Base-by-base conservation (phyloP, 192 early-diverging fungal species). In the Phycomyces blakesleeanus region DNA sequence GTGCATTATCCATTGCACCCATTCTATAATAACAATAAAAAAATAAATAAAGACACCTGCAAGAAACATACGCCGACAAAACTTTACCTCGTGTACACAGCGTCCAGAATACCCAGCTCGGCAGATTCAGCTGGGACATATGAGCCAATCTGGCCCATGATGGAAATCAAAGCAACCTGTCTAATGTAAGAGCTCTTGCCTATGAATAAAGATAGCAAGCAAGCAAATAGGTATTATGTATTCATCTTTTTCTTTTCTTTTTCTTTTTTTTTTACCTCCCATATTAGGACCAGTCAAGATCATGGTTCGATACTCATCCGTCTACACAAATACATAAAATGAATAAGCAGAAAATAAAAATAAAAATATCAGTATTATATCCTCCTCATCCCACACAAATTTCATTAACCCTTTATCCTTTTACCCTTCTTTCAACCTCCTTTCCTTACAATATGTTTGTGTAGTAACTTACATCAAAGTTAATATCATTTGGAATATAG, bases 271-370 rank as follows among this genome's bases (percentile, higher is more conserved):
- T 83, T 99, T 99, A 59, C 97, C 97, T 68, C 96, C 97, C 93
- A 98, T 98, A 73, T 99, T 99, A 16, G 97, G 96, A 20, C 97
- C 97, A 0, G 97, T 98, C 55, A 99, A 75, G 10, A 99, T 78
- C 12, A 98, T 89, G 5, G 76, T 63, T 38, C 75, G 67, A 22
- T 66, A 42, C 0, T 54, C 61, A 7, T 57, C 72, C 0, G 38
- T 57, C 40, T 60, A 58, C 49, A 29, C 0, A 22, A 27, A 53
- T 56, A 29, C 15, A 75, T 56, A 39, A n/a, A n/a, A n/a, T n/a
- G n/a, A n/a, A n/a, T n/a, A n/a, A n/a, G n/a, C n/a, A n/a, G n/a
- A n/a, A n/a, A n/a, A n/a, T n/a, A n/a, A n/a, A n/a, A n/a, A n/a
- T n/a, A n/a, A n/a, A n/a, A n/a, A n/a, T n/a, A n/a, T n/a, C n/a